Evolutionary conservation across 2,329 filamentous ascomycete species (phyloP), one percentile per base, ranked within the genome.

Genomic region (Chaetomium sp.): DNA sequence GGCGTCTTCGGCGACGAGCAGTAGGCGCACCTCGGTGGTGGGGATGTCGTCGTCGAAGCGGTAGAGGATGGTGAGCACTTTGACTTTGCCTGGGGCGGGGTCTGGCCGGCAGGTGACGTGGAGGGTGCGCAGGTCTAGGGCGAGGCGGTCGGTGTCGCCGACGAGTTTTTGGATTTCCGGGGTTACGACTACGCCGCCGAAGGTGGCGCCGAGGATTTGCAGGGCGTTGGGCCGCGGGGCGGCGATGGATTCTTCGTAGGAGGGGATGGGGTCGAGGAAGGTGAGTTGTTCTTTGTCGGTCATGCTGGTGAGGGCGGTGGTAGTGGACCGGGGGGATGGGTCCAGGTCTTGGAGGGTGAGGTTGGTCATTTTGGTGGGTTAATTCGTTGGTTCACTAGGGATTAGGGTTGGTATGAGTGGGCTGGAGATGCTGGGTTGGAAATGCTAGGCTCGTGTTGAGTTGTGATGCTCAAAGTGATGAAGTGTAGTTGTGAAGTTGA

Each of bases 171-270:
- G 58, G 42, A 70, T 55, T n/a, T 68, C 63, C 2, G 58, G 33
- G 7, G 69, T 72, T 3, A 70, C 68, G 5, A 45, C 67, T 13
- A 71, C 63, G 65, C 70, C 70, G 53, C 69, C 70, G 68, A 67
- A 72, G 45, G 68, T 69, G 3, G 69, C 69, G 53, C 58, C 67
- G 38, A 70, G 65, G 57, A 71, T 67, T 9, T 67, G 68, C 23
- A 65, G 58, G 8, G 42, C 49, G 42, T 35, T 51, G 55, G 64
- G 63, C 4, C 25, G 51, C 7, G 59, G 65, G 21, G 56, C 57
- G 19, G 47, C 29, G 45, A 65, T n/a, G 31, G 35, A 57, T 27
- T 67, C 68, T 42, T 63, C 63, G 63, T 68, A 67, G 45, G 67
- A 49, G 9, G 65, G 67, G 45, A 49, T 66, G 16, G 65, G 63